These are phyloP conservation scores for Phytopythium delawarense DNA, from an alignment of 352 stramenopile species.

Conservation along the genomic window DNA sequence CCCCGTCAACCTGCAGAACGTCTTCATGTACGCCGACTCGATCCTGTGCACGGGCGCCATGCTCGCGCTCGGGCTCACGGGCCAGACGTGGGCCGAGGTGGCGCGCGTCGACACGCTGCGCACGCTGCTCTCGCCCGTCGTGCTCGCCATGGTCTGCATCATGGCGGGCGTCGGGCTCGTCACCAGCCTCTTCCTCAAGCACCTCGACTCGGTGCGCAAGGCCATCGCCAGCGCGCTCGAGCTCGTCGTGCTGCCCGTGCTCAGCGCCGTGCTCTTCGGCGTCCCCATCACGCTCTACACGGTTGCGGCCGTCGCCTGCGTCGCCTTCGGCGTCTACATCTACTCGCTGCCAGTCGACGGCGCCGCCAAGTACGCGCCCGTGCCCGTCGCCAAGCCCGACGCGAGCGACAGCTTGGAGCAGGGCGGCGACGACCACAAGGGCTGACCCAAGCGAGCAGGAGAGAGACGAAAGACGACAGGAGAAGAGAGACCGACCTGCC, in stretches of 20 bases:
- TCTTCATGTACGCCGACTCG: conserved; percentile 85
- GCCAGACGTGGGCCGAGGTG: conserved; percentile 57
- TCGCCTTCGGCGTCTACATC: conserved; percentile 74
- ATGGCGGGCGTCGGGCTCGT: conserved; percentile 81
- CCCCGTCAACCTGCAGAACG: conserved; percentile 74
- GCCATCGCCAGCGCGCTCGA: conserved; percentile 74
- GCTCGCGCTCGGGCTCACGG: conserved; percentile 64
- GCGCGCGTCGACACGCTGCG: conserved; percentile 39
- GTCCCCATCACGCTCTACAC: conserved; percentile 53
- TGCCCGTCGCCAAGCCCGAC: neutral
- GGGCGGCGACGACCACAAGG: conserved; percentile 1
- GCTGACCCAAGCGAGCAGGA: neutral
- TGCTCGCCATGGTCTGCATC: conserved; percentile 80
- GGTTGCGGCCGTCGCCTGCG: conserved; percentile 52
- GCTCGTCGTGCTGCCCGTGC: conserved; percentile 63
- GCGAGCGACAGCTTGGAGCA: neutral
- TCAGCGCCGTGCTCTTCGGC: conserved; percentile 61
- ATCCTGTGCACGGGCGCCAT: conserved; percentile 65
- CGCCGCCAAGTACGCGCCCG: neutral
- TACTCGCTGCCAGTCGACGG: conserved; percentile 62
- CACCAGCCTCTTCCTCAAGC: conserved; percentile 79
- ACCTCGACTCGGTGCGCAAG: conserved; percentile 77
- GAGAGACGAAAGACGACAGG: no score
- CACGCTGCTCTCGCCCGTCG: conserved; percentile 67
- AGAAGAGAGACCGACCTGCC: no score